Percentiles rank a stretch among this genome's conserved stretches.
These are phyloP conservation scores for Vitis hybrid DNA, from an alignment of 177 flowering plant species.

Conservation along the genomic window DNA sequence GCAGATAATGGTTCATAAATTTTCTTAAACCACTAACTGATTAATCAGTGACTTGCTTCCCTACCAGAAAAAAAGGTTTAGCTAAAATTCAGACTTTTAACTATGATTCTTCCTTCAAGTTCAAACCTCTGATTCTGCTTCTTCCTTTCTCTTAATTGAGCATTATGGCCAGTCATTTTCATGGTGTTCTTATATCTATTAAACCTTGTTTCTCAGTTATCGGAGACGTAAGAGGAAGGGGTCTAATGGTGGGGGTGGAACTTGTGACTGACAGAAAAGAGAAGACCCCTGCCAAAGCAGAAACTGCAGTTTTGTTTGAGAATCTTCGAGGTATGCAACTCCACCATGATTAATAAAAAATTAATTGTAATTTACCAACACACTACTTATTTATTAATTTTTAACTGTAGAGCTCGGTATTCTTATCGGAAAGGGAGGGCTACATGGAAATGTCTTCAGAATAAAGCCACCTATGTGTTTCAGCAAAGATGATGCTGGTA, in stretches of 20 bases:
- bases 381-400: conserved; percentile 7
- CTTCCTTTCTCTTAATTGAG: too few relatives aligned
- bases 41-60: not conserved
- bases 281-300: conserved; percentile 94
- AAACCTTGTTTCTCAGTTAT: conserved; percentile 50
- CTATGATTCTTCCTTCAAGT: not conserved
- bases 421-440: conserved; percentile 90
- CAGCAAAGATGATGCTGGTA: conserved; percentile 95
- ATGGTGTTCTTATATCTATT: not conserved
- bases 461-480: conserved; percentile 99
- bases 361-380: too few relatives aligned
- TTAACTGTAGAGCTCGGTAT: conserved; percentile 78
- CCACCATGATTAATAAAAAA: not conserved
- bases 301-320: conserved; percentile 80
- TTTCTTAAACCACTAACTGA: not conserved
- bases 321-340: conserved; percentile 66
- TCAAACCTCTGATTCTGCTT: too few relatives aligned
- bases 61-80: not conserved
- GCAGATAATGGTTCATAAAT: too few relatives aligned
- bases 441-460: conserved; percentile 90
- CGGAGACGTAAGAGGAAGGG: conserved; percentile 96
- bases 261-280: conserved; percentile 79
- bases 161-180: too few relatives aligned
- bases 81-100: too few relatives aligned
- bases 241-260: conserved; percentile 91